phyloP scores from a whole-genome alignment of 164 flowering plant species.

The Magnolia sinica region DNA sequence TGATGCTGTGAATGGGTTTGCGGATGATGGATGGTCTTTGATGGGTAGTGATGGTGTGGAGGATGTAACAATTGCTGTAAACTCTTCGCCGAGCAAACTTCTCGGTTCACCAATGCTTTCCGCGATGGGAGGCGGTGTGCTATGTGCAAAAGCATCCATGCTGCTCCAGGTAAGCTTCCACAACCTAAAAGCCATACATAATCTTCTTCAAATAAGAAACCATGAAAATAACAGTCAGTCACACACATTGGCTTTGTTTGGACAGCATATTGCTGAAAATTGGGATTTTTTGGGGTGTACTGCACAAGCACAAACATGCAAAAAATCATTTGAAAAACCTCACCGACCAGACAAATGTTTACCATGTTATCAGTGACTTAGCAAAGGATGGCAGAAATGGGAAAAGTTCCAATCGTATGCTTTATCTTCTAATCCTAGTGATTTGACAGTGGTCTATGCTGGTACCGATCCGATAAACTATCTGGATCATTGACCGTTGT shows the following conservation, averaged over 20 bases:
- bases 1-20: constrained; percentile 83
- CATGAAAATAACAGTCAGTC: neutral
- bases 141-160: constrained; percentile 90
- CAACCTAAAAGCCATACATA: neutral
- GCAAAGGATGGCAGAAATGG: too few relatives aligned
- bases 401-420: too few relatives aligned
- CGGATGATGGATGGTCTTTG: constrained; percentile 82
- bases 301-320: too few relatives aligned
- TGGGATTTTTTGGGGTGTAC: too few relatives aligned
- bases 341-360: too few relatives aligned
- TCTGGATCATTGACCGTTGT: too few relatives aligned
- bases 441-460: too few relatives aligned
- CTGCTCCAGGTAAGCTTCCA: constrained; percentile 51
- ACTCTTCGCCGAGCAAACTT: constrained; percentile 57
- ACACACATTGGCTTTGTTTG: neutral
- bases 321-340: too few relatives aligned
- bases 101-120: constrained; percentile 49
- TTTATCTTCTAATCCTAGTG: too few relatives aligned
- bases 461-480: too few relatives aligned
- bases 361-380: too few relatives aligned
- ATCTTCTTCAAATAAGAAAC: neutral
- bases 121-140: constrained; percentile 58
- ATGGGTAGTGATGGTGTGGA: constrained; percentile 70
- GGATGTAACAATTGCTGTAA: constrained; percentile 70
- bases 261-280: too few relatives aligned